Conservation (phyloP, 139 green algal species). For the Diplosphaera chodatii region DNA sequence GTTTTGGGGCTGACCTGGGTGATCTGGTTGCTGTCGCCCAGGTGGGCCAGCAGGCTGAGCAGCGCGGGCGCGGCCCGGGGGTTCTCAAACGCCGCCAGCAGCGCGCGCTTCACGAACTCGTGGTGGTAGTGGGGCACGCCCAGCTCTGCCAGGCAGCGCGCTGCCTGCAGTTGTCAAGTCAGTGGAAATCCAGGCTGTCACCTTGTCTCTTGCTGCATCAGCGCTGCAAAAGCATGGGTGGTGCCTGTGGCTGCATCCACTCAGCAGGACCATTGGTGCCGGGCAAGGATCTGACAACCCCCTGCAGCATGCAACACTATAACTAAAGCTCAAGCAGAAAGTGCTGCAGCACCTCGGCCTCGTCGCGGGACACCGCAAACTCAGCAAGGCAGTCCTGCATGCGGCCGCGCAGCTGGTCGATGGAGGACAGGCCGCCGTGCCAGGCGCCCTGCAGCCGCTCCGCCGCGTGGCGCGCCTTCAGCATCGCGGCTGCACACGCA, state of each 20-base stretch:
- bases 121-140: constrained; percentile 72
- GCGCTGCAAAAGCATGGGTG: background rate
- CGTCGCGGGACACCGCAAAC: background rate
- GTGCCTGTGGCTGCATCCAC: too few relatives aligned
- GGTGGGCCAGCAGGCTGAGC: constrained; percentile 12
- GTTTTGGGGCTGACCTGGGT: constrained; percentile 8
- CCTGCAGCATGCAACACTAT: too few relatives aligned
- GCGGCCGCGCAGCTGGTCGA: constrained; percentile 40
- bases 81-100: constrained; percentile 14
- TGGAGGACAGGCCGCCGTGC: constrained; percentile 50
- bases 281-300: too few relatives aligned
- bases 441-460: constrained; percentile 77
- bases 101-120: constrained; percentile 56
- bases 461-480: constrained; percentile 65
- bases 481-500: constrained; percentile 48
- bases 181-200: background rate
- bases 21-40: constrained; percentile 29
- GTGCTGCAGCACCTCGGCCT: background rate
- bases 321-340: too few relatives aligned
- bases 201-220: too few relatives aligned
- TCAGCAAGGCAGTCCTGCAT: constrained; percentile 7
- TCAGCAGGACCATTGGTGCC: too few relatives aligned
- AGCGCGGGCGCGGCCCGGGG: background rate
- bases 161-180: constrained; percentile 52
- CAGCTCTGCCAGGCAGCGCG: constrained; percentile 55